Conservation (phyloP, 1,139 yeast genomes). For the Zygosaccharomyces sapae region DNA sequence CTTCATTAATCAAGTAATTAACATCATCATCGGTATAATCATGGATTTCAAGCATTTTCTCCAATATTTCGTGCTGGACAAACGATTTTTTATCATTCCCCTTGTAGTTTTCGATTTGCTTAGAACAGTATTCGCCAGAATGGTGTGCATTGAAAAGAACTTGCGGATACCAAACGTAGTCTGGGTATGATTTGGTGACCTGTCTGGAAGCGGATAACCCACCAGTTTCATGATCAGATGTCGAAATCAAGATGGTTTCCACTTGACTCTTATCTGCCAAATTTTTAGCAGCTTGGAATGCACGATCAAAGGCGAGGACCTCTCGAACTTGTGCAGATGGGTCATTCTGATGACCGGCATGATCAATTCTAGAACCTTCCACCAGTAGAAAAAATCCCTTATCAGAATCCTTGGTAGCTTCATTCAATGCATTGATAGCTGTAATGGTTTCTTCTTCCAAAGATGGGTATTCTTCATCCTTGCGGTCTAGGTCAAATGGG, state of each 20-base stretch:
- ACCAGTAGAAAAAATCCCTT: constrained; percentile 75
- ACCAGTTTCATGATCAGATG: constrained; percentile 91
- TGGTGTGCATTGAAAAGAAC: constrained; percentile 65
- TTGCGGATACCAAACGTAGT: constrained; percentile 74
- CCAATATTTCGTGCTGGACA: constrained; percentile 48
- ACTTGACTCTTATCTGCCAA: constrained; percentile 60
- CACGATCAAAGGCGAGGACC: constrained; percentile 70
- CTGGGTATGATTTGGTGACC: constrained; percentile 54
- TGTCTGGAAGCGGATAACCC: constrained; percentile 79
- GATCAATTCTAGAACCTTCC: constrained; percentile 88
- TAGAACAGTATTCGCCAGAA: constrained; percentile 64
- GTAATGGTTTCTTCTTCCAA: constrained; percentile 67
- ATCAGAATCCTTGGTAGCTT: constrained; percentile 63
- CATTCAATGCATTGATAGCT: constrained; percentile 60
- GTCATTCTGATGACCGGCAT: constrained; percentile 86
- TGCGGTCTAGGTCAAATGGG: constrained; percentile 76
- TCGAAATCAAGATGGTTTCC: constrained; percentile 70
- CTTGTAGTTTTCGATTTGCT: constrained; percentile 36
- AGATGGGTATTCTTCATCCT: constrained; percentile 56
- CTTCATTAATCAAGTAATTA: constrained; percentile 31
- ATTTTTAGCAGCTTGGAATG: constrained; percentile 63
- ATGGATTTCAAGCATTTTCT: constrained; percentile 54
- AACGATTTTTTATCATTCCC: constrained; percentile 41
- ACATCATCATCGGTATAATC: constrained; percentile 53
- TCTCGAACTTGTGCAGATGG: constrained; percentile 84